These are phyloP conservation scores for Aspergillus carlsbadensis DNA, from an alignment of 495 filamentous ascomycete species.

Conservation along the genomic window DNA sequence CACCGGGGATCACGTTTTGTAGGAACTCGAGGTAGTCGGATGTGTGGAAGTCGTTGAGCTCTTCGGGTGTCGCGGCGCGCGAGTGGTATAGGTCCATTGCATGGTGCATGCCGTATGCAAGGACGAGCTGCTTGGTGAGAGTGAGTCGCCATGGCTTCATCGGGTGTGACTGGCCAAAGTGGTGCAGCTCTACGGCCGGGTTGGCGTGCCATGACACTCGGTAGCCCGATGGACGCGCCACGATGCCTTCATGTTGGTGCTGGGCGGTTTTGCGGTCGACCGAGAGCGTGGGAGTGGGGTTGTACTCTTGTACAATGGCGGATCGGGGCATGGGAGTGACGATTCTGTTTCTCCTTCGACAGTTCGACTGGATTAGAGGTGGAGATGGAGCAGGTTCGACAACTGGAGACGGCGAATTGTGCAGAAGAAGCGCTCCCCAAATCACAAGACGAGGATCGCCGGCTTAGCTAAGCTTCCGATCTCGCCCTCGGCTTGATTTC, in stretches of 20 bases:
- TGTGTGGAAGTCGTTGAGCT: conserved; percentile 83
- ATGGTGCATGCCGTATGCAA: conserved; percentile 90
- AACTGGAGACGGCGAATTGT: background rate
- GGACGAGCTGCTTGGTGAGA: conserved; percentile 88
- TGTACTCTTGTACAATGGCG: conserved; percentile 70
- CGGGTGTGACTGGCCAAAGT: conserved; percentile 92
- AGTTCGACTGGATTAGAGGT: background rate
- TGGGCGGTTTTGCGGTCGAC: conserved; percentile 63
- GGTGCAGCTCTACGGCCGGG: conserved; percentile 90
- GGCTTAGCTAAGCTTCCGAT: conserved; percentile 15
- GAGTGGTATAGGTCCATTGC: conserved; percentile 92
- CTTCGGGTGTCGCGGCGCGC: conserved; percentile 78
- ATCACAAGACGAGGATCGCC: conserved; percentile 4
- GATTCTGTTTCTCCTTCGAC: background rate
- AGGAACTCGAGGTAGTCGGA: conserved; percentile 90
- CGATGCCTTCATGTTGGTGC: conserved; percentile 65
- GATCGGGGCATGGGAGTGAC: conserved; percentile 41
- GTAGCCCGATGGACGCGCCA: conserved; percentile 75
- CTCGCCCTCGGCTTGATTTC: conserved; percentile 4
- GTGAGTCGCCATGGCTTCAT: conserved; percentile 99
- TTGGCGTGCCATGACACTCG: conserved; percentile 98
- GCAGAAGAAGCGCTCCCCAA: conserved; percentile 9
- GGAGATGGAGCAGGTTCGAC: background rate
- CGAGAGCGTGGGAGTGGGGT: conserved; percentile 55
- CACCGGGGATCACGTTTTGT: conserved; percentile 38